Percentiles rank a stretch among this genome's conserved stretches.
Evolutionary conservation across 495 filamentous ascomycete genomes (phyloP).

Genomic region (Annulohypoxylon bovei): DNA sequence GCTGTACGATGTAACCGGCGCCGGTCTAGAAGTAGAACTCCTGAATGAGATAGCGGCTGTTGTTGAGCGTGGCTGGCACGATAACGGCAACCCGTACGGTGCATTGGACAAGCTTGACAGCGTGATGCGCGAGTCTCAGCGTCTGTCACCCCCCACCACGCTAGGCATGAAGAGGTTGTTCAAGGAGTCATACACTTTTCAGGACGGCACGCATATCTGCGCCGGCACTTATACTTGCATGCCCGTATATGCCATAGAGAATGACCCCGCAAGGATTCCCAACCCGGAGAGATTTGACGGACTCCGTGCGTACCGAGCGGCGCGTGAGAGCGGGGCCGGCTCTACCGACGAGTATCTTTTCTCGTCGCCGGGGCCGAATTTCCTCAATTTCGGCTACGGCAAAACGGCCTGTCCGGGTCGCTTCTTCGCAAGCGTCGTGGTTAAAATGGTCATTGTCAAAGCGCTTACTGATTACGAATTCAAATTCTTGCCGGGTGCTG

Average conservation of each 20-base stretch:
- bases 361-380: neutral
- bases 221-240: conserved; percentile 22
- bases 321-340: neutral
- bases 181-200: neutral
- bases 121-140: conserved; percentile 4
- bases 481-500: conserved; percentile 2
- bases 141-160: neutral
- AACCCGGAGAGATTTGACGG: conserved; percentile 34
- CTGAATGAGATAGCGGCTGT: neutral
- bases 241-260: conserved; percentile 24
- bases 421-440: conserved; percentile 25
- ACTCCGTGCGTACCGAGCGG: conserved; percentile 17
- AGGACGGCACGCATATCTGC: conserved; percentile 24
- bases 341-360: conserved; percentile 14
- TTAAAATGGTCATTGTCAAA: conserved; percentile 40
- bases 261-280: conserved; percentile 20
- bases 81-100: neutral
- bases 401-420: conserved; percentile 41
- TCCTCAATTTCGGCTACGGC: conserved; percentile 38
- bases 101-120: conserved; percentile 34
- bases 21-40: neutral
- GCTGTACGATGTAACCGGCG: neutral
- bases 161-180: conserved; percentile 9
- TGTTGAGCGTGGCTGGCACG: neutral
- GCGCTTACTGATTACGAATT: conserved; percentile 22